A percentile compares a stretch with the other conserved stretches of the same genome.
Conservation (phyloP, 1,284 basidiomycete species). For the Ganoderma multipileum region DNA sequence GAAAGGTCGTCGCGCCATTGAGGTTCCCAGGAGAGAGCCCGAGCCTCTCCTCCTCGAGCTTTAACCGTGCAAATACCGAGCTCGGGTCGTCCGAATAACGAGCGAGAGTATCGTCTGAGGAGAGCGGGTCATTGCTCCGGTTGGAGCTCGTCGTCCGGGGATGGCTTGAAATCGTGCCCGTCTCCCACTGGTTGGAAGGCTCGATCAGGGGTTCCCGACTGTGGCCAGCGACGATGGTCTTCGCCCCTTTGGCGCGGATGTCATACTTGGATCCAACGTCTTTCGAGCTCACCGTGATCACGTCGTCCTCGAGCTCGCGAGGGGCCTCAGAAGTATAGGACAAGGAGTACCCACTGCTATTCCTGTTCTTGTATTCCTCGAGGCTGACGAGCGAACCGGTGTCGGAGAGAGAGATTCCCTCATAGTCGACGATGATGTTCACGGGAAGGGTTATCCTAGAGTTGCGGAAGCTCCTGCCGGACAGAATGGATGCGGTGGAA, state of each 20-base stretch:
- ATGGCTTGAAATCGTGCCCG: constrained; percentile 29
- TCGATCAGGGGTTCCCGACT: constrained; percentile 35
- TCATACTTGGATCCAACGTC: constrained; percentile 52
- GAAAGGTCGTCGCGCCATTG: constrained; percentile 50
- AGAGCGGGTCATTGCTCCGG: constrained; percentile 35
- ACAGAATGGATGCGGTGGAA: constrained; percentile 77
- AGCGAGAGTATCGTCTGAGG: constrained; percentile 36
- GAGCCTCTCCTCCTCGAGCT: constrained; percentile 55
- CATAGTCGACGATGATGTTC: constrained; percentile 83
- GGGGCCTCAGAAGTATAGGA: constrained; percentile 47
- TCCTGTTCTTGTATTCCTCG: constrained; percentile 72
- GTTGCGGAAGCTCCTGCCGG: constrained; percentile 69
- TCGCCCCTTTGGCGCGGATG: constrained; percentile 32
- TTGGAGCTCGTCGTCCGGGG: constrained; percentile 27
- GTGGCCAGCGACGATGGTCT: constrained; percentile 37
- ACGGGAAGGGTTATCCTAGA: constrained; percentile 80
- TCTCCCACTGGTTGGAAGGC: constrained; percentile 30
- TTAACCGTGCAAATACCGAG: constrained; percentile 64
- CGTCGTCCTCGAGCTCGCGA: constrained; percentile 69
- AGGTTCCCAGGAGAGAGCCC: constrained; percentile 51
- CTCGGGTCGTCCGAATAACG: constrained; percentile 51
- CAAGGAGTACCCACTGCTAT: constrained; percentile 65
- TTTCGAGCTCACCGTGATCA: constrained; percentile 74
- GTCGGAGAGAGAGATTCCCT: constrained; percentile 90
- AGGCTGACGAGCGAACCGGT: constrained; percentile 80